Base-by-base conservation (phyloP, 805 yeast genomes). In the Yamadazyma takamatsuzukensis region DNA sequence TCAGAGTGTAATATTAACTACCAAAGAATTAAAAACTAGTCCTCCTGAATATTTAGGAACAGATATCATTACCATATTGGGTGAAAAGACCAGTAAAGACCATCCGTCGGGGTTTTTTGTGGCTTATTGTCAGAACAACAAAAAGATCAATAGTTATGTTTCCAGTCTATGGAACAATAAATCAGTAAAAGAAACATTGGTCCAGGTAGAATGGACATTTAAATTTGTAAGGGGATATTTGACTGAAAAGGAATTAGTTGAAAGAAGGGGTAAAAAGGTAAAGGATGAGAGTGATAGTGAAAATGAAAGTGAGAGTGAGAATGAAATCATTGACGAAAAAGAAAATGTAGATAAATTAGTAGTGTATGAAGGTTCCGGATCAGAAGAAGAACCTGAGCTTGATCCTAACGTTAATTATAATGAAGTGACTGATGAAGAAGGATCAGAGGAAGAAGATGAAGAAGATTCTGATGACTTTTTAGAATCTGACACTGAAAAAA, bases 341-440 rank as follows among this genome's bases (percentile, higher is more conserved):
- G 56, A 54, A 34, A 60, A 48, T 4, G 52, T 39, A 33, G 64
- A 63, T 10, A 53, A 61, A 25, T 56, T 52, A 34, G 59, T 62
- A 3, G 46, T 50, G 5, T 68, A 58, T 35, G 72, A 68, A 33
- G 75, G 61, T 8, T 61, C 70, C 1, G 29, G 15, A 11, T 33
- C 37, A 14, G 61, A 54, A 4, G 66, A 52, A 4, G 58, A 36
- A 9, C 49, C 48, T 6, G 59, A 45, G 25, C 37, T 54, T 4
- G 59, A 68, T 37, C 62, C 67, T 6, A 47, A 51, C 8, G 52
- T 69, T 5, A 58, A 76, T 45, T 74, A 80, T 47, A 76, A 75
- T 47, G 74, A 75, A 47, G 68, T 78, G 4, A 80, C 88, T 0
- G 89, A 82, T 49, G 80, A 76, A 40, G 85, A 79, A 40, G 72